Conservation (phyloP, 2,329 filamentous ascomycete species). For the Exserohilum rostratum region DNA sequence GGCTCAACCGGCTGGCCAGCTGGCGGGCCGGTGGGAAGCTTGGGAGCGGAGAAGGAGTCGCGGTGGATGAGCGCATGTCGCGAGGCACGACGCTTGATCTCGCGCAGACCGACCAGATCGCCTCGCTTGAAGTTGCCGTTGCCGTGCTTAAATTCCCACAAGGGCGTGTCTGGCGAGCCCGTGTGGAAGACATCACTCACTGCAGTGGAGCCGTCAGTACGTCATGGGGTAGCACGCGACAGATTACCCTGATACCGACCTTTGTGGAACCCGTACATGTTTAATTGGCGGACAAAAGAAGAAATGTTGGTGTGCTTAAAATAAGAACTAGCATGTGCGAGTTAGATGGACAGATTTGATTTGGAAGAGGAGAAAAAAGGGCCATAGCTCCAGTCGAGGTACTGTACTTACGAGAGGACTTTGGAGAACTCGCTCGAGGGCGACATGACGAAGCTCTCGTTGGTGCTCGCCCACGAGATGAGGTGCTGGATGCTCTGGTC, state of each 20-base stretch:
- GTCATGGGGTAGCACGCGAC: background rate
- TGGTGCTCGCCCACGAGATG: constrained; percentile 92
- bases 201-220: constrained; percentile 47
- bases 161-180: constrained; percentile 85
- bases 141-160: constrained; percentile 99
- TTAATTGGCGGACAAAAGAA: constrained; percentile 95
- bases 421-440: constrained; percentile 97
- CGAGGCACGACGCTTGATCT: constrained; percentile 94
- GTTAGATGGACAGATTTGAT: constrained; percentile 38
- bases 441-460: constrained; percentile 99
- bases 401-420: constrained; percentile 86
- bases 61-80: constrained; percentile 91
- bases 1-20: constrained; percentile 85
- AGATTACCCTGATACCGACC: constrained; percentile 58
- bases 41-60: constrained; percentile 80
- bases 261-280: constrained; percentile 99
- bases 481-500: constrained; percentile 91
- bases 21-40: constrained; percentile 72
- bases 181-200: constrained; percentile 99
- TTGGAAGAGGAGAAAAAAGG: too few relatives aligned
- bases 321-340: constrained; percentile 72
- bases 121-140: constrained; percentile 97
- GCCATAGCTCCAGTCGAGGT: constrained; percentile 29
- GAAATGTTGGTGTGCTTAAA: constrained; percentile 99
- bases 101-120: constrained; percentile 85